These are phyloP conservation scores for Trichopus zeylanicus DNA, from an alignment of 116 monocot genomes.

Conservation along the genomic window DNA sequence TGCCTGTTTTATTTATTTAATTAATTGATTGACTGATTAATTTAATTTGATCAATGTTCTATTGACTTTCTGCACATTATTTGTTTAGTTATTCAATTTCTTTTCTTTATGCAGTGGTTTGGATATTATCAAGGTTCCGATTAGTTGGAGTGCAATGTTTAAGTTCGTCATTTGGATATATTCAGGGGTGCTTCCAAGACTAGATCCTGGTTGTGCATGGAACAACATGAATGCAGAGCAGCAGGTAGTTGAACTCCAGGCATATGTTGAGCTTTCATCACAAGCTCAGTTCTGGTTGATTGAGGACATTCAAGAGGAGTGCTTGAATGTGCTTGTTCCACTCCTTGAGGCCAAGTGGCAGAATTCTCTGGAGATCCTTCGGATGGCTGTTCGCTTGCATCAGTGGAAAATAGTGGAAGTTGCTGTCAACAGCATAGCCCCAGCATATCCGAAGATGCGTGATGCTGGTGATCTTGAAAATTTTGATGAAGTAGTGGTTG, in stretches of 20 bases:
- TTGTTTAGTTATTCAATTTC: neutral
- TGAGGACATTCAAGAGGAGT: slow-evolving; percentile 48
- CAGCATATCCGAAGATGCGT: slow-evolving; percentile 51
- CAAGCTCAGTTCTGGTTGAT: slow-evolving; percentile 69
- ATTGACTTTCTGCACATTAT: neutral
- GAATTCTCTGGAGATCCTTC: slow-evolving; percentile 32
- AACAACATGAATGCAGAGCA: slow-evolving; percentile 35
- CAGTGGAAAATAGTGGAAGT: slow-evolving; percentile 53
- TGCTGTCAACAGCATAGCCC: slow-evolving; percentile 34
- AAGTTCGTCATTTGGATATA: slow-evolving; percentile 69
- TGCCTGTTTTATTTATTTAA: too few species aligned
- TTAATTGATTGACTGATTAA: too few species aligned
- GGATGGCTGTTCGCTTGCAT: slow-evolving; percentile 17
- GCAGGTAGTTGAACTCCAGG: slow-evolving; percentile 32
- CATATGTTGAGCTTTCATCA: slow-evolving; percentile 64
- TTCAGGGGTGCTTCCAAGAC: slow-evolving; percentile 40
- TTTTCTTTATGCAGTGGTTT: slow-evolving; percentile 33
- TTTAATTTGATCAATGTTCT: neutral
- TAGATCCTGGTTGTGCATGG: slow-evolving; percentile 46
- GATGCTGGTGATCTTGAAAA: slow-evolving; percentile 53
- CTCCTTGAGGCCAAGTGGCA: slow-evolving; percentile 24
- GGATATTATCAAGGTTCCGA: slow-evolving; percentile 45
- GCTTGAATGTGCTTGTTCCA: slow-evolving; percentile 25
- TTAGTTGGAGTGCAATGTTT: slow-evolving; percentile 50
- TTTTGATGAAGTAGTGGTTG: slow-evolving; percentile 40